Evolutionary conservation across 306 rosid genomes (phyloP).

Genomic region (Castanea mollissima): DNA sequence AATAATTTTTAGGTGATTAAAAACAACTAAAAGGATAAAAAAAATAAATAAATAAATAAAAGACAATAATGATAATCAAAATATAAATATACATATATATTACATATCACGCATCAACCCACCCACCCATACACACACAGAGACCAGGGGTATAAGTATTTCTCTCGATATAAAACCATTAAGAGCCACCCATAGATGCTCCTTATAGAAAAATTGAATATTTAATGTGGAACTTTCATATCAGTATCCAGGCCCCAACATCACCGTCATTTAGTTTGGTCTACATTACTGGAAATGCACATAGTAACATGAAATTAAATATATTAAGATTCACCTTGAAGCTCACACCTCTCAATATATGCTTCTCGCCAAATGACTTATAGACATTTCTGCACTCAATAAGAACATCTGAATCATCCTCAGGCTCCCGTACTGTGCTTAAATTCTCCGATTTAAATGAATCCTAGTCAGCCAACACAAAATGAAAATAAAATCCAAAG

Average conservation of each 20-base stretch:
- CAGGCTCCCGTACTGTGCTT: slow-evolving; percentile 40
- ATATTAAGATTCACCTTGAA: slow-evolving; percentile 71
- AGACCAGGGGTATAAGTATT: no score
- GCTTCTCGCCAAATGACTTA: slow-evolving; percentile 94
- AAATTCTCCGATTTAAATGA: slow-evolving; percentile 58
- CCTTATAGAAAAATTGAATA: background rate
- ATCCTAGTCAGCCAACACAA: slow-evolving; percentile 53
- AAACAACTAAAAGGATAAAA: no score
- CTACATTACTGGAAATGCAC: background rate
- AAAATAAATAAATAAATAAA: no score
- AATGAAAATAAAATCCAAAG: background rate
- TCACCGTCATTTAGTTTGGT: background rate
- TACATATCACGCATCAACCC: no score
- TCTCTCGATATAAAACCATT: background rate
- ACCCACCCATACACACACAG: no score
- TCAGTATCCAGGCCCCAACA: slow-evolving; percentile 1
- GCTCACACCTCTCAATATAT: slow-evolving; percentile 92
- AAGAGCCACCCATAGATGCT: background rate
- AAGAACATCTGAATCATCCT: slow-evolving; percentile 79
- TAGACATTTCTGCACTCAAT: slow-evolving; percentile 88
- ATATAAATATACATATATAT: no score
- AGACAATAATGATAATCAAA: no score
- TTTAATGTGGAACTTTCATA: background rate
- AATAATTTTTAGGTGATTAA: no score
- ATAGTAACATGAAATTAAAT: background rate